Conservation (phyloP, 1,284 basidiomycete species). For the Ustilago xerochloae region DNA sequence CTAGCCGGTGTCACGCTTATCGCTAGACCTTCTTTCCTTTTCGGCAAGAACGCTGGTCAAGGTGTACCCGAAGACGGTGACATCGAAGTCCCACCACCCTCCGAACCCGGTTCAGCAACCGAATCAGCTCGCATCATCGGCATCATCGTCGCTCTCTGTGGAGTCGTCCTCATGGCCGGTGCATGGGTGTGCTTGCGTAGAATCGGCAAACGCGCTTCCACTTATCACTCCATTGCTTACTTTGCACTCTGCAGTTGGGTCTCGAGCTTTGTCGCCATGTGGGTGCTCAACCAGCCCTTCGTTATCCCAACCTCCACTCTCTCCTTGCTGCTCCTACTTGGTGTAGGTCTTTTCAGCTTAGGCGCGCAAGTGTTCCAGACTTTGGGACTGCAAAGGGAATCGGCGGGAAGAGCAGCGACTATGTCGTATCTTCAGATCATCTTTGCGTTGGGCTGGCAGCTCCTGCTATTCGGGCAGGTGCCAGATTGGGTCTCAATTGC, state of each 20-base stretch:
- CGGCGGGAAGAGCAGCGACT: conserved; percentile 44
- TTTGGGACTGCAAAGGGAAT: conserved; percentile 53
- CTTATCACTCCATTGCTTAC: conserved; percentile 77
- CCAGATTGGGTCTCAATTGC: conserved; percentile 38
- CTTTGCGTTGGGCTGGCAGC: conserved; percentile 42
- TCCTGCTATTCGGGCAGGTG: conserved; percentile 27
- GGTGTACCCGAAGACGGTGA: conserved; percentile 42
- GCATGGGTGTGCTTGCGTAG: conserved; percentile 77
- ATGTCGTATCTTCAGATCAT: conserved; percentile 52
- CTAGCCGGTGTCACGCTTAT: conserved; percentile 76
- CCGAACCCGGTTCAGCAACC: conserved; percentile 7
- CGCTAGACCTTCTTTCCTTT: conserved; percentile 50
- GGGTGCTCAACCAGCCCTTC: conserved; percentile 29
- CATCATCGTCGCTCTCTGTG: conserved; percentile 73
- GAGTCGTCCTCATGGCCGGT: conserved; percentile 75
- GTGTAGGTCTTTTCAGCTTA: conserved; percentile 50
- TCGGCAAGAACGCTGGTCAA: conserved; percentile 21
- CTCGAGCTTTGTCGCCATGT: conserved; percentile 70
- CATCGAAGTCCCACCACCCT: conserved; percentile 14
- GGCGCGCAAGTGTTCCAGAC: conserved; percentile 53
- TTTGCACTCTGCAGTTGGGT: conserved; percentile 77
- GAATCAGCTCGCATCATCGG: conserved; percentile 37
- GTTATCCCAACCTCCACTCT: conserved; percentile 29
- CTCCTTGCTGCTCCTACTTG: conserved; percentile 34
- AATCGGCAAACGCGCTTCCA: conserved; percentile 79